Evolutionary conservation across 2,329 filamentous ascomycete genomes (phyloP).

Genomic region (Sporothrix schenckii): DNA sequence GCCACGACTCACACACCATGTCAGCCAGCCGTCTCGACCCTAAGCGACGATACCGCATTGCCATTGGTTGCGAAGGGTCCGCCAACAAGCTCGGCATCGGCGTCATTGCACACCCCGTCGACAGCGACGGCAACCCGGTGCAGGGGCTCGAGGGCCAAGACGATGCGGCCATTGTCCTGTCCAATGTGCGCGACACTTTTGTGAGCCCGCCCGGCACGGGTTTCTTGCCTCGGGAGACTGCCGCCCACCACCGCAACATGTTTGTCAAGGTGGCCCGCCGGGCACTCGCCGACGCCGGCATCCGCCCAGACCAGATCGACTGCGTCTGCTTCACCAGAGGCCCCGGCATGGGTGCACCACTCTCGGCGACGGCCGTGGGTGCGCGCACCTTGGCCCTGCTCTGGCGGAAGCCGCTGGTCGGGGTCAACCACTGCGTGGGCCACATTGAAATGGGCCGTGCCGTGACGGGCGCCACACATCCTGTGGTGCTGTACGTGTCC

Average conservation of each 20-base stretch:
- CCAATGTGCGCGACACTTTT: slow-evolving; percentile 95
- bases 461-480: slow-evolving; percentile 87
- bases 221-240: slow-evolving; percentile 95
- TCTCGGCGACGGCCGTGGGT: slow-evolving; percentile 80
- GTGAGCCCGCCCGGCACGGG: slow-evolving; percentile 88
- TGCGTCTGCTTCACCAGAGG: slow-evolving; percentile 96
- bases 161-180: slow-evolving; percentile 70
- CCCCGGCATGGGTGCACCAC: slow-evolving; percentile 92
- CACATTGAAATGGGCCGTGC: slow-evolving; percentile 98
- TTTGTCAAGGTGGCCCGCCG: slow-evolving; percentile 79
- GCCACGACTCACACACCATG: not conserved
- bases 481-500: slow-evolving; percentile 92
- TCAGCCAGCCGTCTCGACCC: slow-evolving; percentile 32
- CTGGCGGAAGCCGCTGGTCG: slow-evolving; percentile 86
- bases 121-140: slow-evolving; percentile 28
- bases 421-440: slow-evolving; percentile 96
- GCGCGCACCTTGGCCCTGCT: slow-evolving; percentile 80
- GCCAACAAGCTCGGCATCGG: slow-evolving; percentile 98
- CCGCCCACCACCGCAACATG: slow-evolving; percentile 84
- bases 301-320: slow-evolving; percentile 69
- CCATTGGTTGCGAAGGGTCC: slow-evolving; percentile 77
- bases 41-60: slow-evolving; percentile 51
- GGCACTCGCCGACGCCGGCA: slow-evolving; percentile 70
- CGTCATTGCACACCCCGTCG: slow-evolving; percentile 74
- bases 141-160: slow-evolving; percentile 42